Conservation (phyloP, 2,329 filamentous ascomycete species). For the Sarocladium strictum region DNA sequence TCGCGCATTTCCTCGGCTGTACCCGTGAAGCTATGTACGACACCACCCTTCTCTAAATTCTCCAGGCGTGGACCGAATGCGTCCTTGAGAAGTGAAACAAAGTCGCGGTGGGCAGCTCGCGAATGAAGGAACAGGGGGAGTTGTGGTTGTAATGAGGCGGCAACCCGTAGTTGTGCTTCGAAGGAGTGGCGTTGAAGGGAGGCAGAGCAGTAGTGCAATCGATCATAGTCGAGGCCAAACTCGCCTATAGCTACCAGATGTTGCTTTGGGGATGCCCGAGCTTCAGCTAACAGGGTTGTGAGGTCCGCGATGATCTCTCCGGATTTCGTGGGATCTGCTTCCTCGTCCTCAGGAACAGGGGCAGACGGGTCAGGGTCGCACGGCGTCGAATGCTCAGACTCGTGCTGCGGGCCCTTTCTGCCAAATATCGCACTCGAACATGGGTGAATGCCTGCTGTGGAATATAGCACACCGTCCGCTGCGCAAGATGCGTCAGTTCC, state of each 20-base stretch:
- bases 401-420: slow-evolving; percentile 29
- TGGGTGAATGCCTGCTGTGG: slow-evolving; percentile 90
- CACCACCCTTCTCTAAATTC: slow-evolving; percentile 64
- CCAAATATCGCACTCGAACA: slow-evolving; percentile 81
- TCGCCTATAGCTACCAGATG: slow-evolving; percentile 79
- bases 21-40: slow-evolving; percentile 95
- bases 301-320: slow-evolving; percentile 51
- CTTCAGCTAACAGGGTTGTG: slow-evolving; percentile 55
- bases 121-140: slow-evolving; percentile 91
- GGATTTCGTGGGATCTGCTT: slow-evolving; percentile 38
- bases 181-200: slow-evolving; percentile 82
- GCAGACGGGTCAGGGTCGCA: slow-evolving; percentile 47
- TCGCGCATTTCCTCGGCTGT: slow-evolving; percentile 77
- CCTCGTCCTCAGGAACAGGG: slow-evolving; percentile 43
- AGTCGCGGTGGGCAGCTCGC: slow-evolving; percentile 79
- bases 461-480: slow-evolving; percentile 73
- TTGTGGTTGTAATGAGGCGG: slow-evolving; percentile 60
- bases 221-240: slow-evolving; percentile 94
- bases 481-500: neutral
- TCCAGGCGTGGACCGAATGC: slow-evolving; percentile 54
- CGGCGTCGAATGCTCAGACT: slow-evolving; percentile 42
- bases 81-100: slow-evolving; percentile 62
- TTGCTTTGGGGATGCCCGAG: slow-evolving; percentile 37
- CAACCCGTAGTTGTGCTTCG: slow-evolving; percentile 72
- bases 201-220: slow-evolving; percentile 74